Percentiles rank a stretch among this genome's conserved stretches.
These are phyloP conservation scores for Panaeolus papilionaceus DNA, from an alignment of 768 basidiomycete genomes.

Conservation along the genomic window DNA sequence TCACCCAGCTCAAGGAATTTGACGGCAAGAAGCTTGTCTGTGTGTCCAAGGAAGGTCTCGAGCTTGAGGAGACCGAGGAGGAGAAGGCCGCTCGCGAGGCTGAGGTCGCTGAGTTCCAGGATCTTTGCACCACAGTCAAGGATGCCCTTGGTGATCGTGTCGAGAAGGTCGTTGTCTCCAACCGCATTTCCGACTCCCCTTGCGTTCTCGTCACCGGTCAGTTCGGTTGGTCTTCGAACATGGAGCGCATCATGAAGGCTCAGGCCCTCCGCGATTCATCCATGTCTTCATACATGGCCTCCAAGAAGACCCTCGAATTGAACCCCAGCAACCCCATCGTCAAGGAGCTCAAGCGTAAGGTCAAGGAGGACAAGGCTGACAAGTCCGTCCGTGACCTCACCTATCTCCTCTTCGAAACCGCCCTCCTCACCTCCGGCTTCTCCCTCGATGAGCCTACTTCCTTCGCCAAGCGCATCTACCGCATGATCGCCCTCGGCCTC, in stretches of 20 bases:
- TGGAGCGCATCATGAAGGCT: conserved; percentile 98
- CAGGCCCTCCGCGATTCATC: conserved; percentile 95
- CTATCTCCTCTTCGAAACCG: conserved; percentile 95
- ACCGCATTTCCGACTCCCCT: conserved; percentile 96
- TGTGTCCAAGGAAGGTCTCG: conserved; percentile 98
- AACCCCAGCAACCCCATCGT: conserved; percentile 93
- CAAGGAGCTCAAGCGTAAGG: conserved; percentile 95
- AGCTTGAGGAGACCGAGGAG: conserved; percentile 98
- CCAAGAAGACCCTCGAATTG: conserved; percentile 96
- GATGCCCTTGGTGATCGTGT: conserved; percentile 99
- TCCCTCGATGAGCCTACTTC: conserved; percentile 94
- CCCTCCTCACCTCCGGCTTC: conserved; percentile 94
- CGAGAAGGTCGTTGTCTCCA: conserved; percentile 98
- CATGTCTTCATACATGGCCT: conserved; percentile 98
- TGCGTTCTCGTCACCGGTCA: conserved; percentile 98
- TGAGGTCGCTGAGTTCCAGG: conserved; percentile 81
- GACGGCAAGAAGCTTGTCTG: conserved; percentile 97
- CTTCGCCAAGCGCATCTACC: conserved; percentile 95
- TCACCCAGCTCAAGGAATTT: conserved; percentile 99
- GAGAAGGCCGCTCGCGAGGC: conserved; percentile 93
- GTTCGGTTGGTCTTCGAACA: conserved; percentile 99
- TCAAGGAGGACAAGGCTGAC: conserved; percentile 97
- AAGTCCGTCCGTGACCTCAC: conserved; percentile 98
- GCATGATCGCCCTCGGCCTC: conserved; percentile 94
- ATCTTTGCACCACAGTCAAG: conserved; percentile 94